phyloP scores from a whole-genome alignment of 352 stramenopile genomes.

The Phytophthora ramorum region DNA sequence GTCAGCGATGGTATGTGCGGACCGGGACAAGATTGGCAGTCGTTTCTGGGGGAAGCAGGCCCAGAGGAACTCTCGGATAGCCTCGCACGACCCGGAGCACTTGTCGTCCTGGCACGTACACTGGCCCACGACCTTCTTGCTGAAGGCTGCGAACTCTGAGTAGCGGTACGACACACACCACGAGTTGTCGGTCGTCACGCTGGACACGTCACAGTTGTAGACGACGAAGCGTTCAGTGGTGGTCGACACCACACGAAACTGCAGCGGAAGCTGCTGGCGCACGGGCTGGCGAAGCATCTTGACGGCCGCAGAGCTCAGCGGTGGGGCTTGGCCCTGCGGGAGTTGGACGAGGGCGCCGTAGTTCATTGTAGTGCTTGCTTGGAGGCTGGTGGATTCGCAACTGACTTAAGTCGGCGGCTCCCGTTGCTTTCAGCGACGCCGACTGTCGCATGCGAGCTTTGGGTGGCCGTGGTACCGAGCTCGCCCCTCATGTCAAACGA shows the following conservation, averaged over 20 bases:
- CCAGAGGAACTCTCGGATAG: slow-evolving; percentile 65
- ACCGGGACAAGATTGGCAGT: slow-evolving; percentile 41
- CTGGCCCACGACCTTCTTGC: slow-evolving; percentile 48
- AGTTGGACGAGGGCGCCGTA: slow-evolving; percentile 7
- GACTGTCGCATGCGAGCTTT: slow-evolving; percentile 19
- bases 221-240: slow-evolving; percentile 48
- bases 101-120: slow-evolving; percentile 57
- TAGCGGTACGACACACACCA: slow-evolving; percentile 63
- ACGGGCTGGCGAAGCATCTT: slow-evolving; percentile 43
- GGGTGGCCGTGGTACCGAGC: slow-evolving; percentile 6
- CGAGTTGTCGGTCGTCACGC: slow-evolving; percentile 43
- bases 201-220: slow-evolving; percentile 53
- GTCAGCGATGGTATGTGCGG: slow-evolving; percentile 42
- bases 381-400: slow-evolving; percentile 16
- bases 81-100: slow-evolving; percentile 64
- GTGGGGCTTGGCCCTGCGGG: slow-evolving; percentile 9
- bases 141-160: slow-evolving; percentile 65
- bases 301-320: slow-evolving; percentile 26
- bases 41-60: slow-evolving; percentile 65
- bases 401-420: slow-evolving; percentile 1
- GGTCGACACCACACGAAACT: slow-evolving; percentile 45
- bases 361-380: slow-evolving; percentile 18
- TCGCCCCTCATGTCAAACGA: neutral
- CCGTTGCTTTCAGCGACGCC: neutral
- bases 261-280: slow-evolving; percentile 47